Conservation (phyloP, 371 early-diverging fungal species). For the Dipsacomyces acuminosporus region DNA sequence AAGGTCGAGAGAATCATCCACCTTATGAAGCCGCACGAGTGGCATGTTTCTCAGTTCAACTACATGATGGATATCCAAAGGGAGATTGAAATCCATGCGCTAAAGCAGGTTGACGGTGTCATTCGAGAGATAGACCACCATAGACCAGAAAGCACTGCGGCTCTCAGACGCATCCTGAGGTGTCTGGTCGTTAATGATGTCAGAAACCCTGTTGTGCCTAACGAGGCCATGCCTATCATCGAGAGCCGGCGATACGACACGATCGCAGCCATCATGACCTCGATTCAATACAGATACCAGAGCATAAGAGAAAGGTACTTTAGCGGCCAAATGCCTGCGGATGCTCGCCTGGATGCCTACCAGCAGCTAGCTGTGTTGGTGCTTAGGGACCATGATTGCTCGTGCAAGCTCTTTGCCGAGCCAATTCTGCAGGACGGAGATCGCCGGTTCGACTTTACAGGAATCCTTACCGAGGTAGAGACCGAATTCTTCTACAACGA, state of each 20-base stretch:
- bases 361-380: constrained; percentile 30
- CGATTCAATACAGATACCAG: constrained; percentile 45
- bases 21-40: constrained; percentile 49
- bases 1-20: constrained; percentile 50
- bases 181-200: constrained; percentile 35
- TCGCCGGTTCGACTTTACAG: constrained; percentile 43
- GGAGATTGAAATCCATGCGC: constrained; percentile 21
- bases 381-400: constrained; percentile 28
- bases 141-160: constrained; percentile 25
- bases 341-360: constrained; percentile 25
- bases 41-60: constrained; percentile 50
- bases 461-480: constrained; percentile 38
- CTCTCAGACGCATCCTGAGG: constrained; percentile 23
- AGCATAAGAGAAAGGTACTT: constrained; percentile 34
- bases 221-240: constrained; percentile 48
- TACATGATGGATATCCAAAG: constrained; percentile 29
- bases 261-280: constrained; percentile 43
- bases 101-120: constrained; percentile 38
- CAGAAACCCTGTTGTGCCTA: constrained; percentile 27
- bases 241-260: constrained; percentile 46
- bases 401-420: constrained; percentile 29
- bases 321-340: constrained; percentile 13
- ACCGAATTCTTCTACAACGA: constrained; percentile 33
- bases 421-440: constrained; percentile 36
- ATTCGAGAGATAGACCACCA: constrained; percentile 52